Evolutionary conservation across 805 yeast genomes (phyloP).

Genomic region (Saccharomycopsis sp.): DNA sequence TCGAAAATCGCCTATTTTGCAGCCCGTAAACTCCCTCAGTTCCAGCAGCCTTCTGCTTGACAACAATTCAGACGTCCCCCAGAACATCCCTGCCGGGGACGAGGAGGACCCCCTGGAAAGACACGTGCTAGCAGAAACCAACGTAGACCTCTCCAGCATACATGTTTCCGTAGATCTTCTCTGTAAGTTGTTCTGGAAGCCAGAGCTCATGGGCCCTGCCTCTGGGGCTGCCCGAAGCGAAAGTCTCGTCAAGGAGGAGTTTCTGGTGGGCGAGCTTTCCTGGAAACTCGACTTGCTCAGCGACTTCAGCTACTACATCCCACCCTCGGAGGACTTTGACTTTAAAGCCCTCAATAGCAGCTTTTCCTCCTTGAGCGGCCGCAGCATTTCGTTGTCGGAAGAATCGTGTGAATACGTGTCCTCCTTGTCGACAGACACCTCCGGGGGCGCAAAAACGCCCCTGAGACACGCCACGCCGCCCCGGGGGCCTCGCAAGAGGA

Average conservation of each 20-base stretch:
- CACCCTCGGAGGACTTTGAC: constrained; percentile 1
- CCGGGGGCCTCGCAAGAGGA: neutral
- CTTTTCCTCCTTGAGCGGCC: neutral
- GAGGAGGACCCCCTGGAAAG: neutral
- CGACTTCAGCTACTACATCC: constrained; percentile 20
- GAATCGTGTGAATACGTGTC: neutral
- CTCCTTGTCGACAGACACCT: neutral
- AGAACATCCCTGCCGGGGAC: neutral
- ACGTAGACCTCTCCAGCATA: constrained; percentile 12
- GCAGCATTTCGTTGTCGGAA: neutral
- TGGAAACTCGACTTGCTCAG: constrained; percentile 11
- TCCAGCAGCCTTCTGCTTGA: neutral
- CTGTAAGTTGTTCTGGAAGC: constrained; percentile 16
- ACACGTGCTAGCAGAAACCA: constrained; percentile 2
- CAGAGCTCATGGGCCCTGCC: neutral
- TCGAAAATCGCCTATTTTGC: constrained; percentile 3
- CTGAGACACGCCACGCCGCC: neutral
- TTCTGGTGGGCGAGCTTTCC: constrained; percentile 8
- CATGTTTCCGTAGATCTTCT: constrained; percentile 5
- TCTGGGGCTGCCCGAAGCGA: neutral
- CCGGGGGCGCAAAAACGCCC: neutral
- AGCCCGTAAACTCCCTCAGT: constrained; percentile 3
- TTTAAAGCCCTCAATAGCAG: neutral
- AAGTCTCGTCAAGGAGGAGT: constrained; percentile 8
- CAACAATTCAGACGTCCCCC: neutral